Evolutionary conservation across 495 filamentous ascomycete genomes (phyloP).

Genomic region (Darksidea phi): DNA sequence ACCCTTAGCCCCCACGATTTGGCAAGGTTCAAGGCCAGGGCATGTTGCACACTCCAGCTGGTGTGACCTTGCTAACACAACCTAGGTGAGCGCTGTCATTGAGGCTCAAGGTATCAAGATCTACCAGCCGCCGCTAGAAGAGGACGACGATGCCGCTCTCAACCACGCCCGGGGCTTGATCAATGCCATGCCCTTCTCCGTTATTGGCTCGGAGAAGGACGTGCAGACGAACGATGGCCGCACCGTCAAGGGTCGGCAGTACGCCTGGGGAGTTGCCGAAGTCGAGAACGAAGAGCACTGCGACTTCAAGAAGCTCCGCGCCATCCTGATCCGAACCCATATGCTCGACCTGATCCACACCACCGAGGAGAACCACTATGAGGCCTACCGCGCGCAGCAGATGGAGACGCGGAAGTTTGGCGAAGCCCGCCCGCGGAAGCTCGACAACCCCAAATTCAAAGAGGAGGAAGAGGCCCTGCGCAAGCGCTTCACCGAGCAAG

Average conservation of each 20-base stretch:
- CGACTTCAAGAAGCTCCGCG: conserved; percentile 99
- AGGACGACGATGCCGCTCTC: conserved; percentile 94
- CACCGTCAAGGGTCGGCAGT: conserved; percentile 97
- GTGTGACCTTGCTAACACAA: conserved; percentile 16
- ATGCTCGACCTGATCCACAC: conserved; percentile 99
- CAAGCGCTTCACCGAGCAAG: conserved; percentile 99
- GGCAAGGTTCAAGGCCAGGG: conserved; percentile 87
- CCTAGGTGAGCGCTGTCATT: conserved; percentile 86
- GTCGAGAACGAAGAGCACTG: conserved; percentile 99
- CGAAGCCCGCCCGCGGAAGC: conserved; percentile 92
- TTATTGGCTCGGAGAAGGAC: conserved; percentile 98
- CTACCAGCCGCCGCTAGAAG: conserved; percentile 94
- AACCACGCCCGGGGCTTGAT: conserved; percentile 91
- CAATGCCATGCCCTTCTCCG: conserved; percentile 96
- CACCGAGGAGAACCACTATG: conserved; percentile 97
- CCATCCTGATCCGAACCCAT: conserved; percentile 98
- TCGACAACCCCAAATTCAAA: conserved; percentile 99
- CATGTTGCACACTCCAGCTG: conserved; percentile 45
- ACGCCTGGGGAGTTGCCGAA: conserved; percentile 98
- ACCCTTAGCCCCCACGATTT: conserved; percentile 91
- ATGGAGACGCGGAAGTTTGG: conserved; percentile 99
- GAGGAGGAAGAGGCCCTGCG: conserved; percentile 96
- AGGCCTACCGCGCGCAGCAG: conserved; percentile 96
- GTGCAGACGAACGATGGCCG: conserved; percentile 93
- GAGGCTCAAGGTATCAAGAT: conserved; percentile 99